Conservation (phyloP, 1,284 basidiomycete species). For the Malassezia globosa region DNA sequence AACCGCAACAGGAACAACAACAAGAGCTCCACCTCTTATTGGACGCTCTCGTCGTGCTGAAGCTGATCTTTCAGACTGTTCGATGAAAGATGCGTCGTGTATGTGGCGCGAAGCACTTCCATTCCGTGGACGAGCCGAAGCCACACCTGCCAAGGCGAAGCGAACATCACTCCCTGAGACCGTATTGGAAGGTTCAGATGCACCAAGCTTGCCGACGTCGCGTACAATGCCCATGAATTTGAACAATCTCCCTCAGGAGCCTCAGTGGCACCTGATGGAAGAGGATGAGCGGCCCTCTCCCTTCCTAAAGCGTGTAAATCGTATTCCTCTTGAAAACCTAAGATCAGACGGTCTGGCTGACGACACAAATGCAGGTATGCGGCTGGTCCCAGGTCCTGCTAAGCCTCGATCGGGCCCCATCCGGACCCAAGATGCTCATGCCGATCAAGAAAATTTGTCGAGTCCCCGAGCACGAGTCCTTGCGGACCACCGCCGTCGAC, state of each 20-base stretch:
- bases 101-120: slow-evolving; percentile 5
- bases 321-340: slow-evolving; percentile 11
- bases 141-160: neutral
- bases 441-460: slow-evolving; percentile 9
- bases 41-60: slow-evolving; percentile 5
- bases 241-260: slow-evolving; percentile 1
- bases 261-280: slow-evolving; percentile 11
- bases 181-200: neutral
- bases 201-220: neutral
- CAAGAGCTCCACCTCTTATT: neutral
- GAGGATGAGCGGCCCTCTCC: slow-evolving; percentile 18
- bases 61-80: slow-evolving; percentile 14
- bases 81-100: slow-evolving; percentile 17
- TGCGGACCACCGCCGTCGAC: slow-evolving; percentile 6
- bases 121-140: neutral
- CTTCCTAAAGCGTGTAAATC: slow-evolving; percentile 20
- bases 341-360: neutral
- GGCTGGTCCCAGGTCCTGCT: slow-evolving; percentile 9
- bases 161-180: neutral
- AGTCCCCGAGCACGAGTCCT: neutral
- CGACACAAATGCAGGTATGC: neutral
- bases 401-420: neutral
- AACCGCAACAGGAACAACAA: neutral
- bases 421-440: neutral
- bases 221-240: slow-evolving; percentile 1